These are phyloP conservation scores for Fistulifera pelliculosa DNA, from an alignment of 108 stramenopile species.

Conservation along the genomic window DNA sequence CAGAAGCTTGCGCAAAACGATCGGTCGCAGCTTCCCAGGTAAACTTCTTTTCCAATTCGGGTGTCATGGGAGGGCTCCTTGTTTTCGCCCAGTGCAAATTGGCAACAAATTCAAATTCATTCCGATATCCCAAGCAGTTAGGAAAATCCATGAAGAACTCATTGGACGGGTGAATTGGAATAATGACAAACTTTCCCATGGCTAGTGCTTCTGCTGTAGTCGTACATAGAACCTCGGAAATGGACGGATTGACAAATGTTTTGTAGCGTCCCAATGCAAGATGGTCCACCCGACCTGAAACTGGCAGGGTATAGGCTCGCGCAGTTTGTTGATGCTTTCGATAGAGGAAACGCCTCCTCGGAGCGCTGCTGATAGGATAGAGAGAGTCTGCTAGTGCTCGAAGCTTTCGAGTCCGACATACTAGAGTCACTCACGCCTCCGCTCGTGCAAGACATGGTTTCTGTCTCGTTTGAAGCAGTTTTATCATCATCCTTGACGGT, in stretches of 20 bases:
- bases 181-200: conserved; percentile 90
- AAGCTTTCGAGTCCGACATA: too few relatives aligned
- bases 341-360: too few relatives aligned
- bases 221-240: conserved; percentile 90
- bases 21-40: conserved; percentile 95
- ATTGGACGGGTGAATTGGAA: conserved; percentile 79
- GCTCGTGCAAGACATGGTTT: too few relatives aligned
- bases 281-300: conserved; percentile 88
- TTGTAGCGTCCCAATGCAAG: conserved; percentile 71
- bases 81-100: conserved; percentile 53
- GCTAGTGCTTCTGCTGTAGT: conserved; percentile 93
- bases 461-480: too few relatives aligned
- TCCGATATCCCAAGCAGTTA: conserved; percentile 68
- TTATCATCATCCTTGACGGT: too few relatives aligned
- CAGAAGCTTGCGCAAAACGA: conserved; percentile 56
- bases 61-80: conserved; percentile 73
- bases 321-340: too few relatives aligned
- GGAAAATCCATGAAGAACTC: conserved; percentile 83
- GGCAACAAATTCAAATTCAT: conserved; percentile 62
- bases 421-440: too few relatives aligned
- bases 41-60: conserved; percentile 43
- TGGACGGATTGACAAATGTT: conserved; percentile 86
- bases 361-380: too few relatives aligned
- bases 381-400: too few relatives aligned
- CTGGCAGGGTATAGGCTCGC: conserved; percentile 44